Evolutionary conservation across 805 yeast genomes (phyloP).

Genomic region (Yamadazyma sp.): DNA sequence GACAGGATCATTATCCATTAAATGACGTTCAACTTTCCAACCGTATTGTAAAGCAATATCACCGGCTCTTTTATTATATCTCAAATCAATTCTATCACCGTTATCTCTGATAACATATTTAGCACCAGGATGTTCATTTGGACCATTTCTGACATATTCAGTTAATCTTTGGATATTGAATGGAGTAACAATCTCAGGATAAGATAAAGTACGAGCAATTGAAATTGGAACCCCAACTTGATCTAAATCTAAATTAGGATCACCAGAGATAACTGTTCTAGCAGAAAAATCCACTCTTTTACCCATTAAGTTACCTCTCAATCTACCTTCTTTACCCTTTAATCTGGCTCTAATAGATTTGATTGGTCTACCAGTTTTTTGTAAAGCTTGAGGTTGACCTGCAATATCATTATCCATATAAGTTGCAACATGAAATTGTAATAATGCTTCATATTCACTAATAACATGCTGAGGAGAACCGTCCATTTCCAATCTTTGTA

Average conservation of each 20-base stretch:
- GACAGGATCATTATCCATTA: constrained; percentile 97
- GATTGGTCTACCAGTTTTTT: constrained; percentile 97
- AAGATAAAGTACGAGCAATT: constrained; percentile 91
- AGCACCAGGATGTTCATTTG: constrained; percentile 99
- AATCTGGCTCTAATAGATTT: constrained; percentile 98
- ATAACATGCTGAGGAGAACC: constrained; percentile 99
- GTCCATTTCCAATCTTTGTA: constrained; percentile 95
- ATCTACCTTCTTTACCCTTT: constrained; percentile 99
- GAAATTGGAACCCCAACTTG: constrained; percentile 99
- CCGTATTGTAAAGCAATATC: constrained; percentile 97
- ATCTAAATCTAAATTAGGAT: constrained; percentile 94
- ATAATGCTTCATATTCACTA: constrained; percentile 89
- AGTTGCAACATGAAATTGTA: constrained; percentile 98
- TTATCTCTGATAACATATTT: constrained; percentile 97
- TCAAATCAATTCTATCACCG: constrained; percentile 96
- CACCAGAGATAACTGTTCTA: constrained; percentile 98
- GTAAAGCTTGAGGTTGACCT: constrained; percentile 98
- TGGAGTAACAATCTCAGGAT: constrained; percentile 97
- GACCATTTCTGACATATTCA: constrained; percentile 93
- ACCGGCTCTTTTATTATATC: constrained; percentile 97
- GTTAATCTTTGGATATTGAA: constrained; percentile 93
- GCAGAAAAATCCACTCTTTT: constrained; percentile 99
- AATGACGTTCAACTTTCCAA: constrained; percentile 98
- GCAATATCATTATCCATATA: constrained; percentile 99
- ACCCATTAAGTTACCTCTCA: constrained; percentile 98